Evolutionary conservation across 371 early-diverging fungal genomes (phyloP).

Genomic region (Saksenaea oblongispora): DNA sequence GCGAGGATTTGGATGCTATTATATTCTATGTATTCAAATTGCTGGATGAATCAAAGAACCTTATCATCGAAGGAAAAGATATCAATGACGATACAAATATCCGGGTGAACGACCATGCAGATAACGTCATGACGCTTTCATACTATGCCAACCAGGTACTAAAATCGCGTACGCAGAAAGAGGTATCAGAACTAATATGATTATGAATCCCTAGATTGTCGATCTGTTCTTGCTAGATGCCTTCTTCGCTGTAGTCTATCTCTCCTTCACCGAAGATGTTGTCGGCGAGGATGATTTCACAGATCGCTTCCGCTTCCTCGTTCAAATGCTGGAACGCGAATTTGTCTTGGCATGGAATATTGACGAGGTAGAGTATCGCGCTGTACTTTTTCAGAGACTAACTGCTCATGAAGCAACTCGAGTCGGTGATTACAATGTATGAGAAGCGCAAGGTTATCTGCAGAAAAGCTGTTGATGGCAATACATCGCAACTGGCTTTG

Average conservation of each 20-base stretch:
- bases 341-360: slow-evolving; percentile 46
- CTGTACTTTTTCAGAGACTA: not conserved
- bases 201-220: slow-evolving; percentile 14
- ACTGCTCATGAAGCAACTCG: slow-evolving; percentile 25
- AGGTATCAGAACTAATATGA: not conserved
- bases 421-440: slow-evolving; percentile 21
- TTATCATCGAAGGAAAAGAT: slow-evolving; percentile 50
- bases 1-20: slow-evolving; percentile 45
- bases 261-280: slow-evolving; percentile 37
- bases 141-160: slow-evolving; percentile 52
- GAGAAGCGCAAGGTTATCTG: slow-evolving; percentile 28
- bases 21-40: slow-evolving; percentile 43
- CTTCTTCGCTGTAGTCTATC: slow-evolving; percentile 48
- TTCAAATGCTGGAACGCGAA: slow-evolving; percentile 47
- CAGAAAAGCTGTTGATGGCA: slow-evolving; percentile 6
- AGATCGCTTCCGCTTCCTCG: slow-evolving; percentile 49
- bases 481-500: slow-evolving; percentile 13
- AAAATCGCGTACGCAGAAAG: not conserved
- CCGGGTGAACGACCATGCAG: slow-evolving; percentile 53
- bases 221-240: slow-evolving; percentile 46
- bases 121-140: slow-evolving; percentile 51
- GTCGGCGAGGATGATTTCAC: slow-evolving; percentile 46
- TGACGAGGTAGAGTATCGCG: slow-evolving; percentile 31
- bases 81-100: slow-evolving; percentile 51
- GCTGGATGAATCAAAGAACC: slow-evolving; percentile 43